A percentile compares a stretch with the other conserved stretches of the same genome.
Evolutionary conservation across 306 rosid genomes (phyloP).

Genomic region (Amphicarpaea edgeworthii): DNA sequence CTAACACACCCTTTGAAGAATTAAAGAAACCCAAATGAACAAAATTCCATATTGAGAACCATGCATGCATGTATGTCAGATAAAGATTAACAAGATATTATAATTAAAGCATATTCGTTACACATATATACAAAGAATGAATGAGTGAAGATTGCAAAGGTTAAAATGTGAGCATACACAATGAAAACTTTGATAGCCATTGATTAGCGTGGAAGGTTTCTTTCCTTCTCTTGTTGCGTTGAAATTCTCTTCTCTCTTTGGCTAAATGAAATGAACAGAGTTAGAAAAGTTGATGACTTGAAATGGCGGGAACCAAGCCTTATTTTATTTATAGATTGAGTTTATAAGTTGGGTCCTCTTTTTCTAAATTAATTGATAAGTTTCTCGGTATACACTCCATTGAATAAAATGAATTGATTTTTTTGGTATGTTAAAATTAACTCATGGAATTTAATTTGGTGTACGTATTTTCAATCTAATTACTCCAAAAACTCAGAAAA

Average conservation of each 20-base stretch:
- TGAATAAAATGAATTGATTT: too few species aligned
- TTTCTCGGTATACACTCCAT: too few species aligned
- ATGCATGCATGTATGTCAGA: background rate
- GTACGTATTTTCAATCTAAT: background rate
- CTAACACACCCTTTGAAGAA: background rate
- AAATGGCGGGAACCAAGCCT: background rate
- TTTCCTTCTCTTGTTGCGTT: background rate
- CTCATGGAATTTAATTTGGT: too few species aligned
- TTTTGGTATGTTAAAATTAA: too few species aligned
- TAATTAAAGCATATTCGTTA: too few species aligned
- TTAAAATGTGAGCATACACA: background rate
- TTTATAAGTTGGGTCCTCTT: background rate
- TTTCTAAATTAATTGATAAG: background rate
- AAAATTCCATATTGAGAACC: background rate
- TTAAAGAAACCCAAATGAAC: background rate
- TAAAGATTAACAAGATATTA: too few species aligned
- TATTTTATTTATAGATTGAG: background rate
- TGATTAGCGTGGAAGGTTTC: conserved; percentile 22
- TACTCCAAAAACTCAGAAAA: background rate
- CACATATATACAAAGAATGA: background rate
- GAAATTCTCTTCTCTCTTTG: background rate
- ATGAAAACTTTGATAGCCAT: background rate
- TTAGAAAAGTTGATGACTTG: background rate
- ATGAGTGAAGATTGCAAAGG: background rate
- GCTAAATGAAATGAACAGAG: background rate